Evolutionary conservation across 306 rosid species (phyloP).

Genomic region (Psophocarpus tetragonolobus): DNA sequence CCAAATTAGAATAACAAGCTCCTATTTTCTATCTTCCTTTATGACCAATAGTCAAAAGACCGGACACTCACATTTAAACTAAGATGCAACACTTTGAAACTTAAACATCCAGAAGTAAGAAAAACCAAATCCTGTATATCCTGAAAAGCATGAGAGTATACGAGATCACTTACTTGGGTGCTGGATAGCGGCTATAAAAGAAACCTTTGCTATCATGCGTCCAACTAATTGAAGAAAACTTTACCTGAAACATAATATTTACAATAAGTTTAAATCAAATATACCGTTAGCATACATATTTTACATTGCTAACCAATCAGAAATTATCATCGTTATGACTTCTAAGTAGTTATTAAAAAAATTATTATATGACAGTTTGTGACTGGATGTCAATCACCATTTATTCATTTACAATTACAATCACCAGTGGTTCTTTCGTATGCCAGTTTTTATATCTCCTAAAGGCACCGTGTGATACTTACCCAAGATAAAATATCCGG

Average conservation of each 20-base stretch:
- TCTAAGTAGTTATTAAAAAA: background rate
- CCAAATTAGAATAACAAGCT: constrained; percentile 22
- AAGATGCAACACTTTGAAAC: background rate
- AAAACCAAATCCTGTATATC: background rate
- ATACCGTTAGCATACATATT: too few relatives aligned
- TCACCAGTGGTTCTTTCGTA: background rate
- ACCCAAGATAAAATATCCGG: constrained; percentile 86
- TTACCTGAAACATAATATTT: constrained; percentile 64
- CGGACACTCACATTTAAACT: background rate
- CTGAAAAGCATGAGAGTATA: background rate
- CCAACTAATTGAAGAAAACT: constrained; percentile 83
- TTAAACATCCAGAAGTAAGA: background rate
- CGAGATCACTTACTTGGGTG: constrained; percentile 73
- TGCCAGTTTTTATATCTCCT: background rate
- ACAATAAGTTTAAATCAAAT: background rate
- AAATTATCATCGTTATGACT: background rate
- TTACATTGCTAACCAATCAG: background rate
- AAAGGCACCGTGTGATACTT: constrained; percentile 32
- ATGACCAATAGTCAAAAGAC: background rate
- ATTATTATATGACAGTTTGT: too few relatives aligned
- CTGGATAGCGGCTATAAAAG: constrained; percentile 94
- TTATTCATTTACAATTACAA: background rate
- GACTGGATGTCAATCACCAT: too few relatives aligned
- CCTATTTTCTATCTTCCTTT: background rate
- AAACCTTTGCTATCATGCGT: constrained; percentile 89